Base-by-base conservation (phyloP, 73 alveolate species). In the Paramecium sonneborni region DNA sequence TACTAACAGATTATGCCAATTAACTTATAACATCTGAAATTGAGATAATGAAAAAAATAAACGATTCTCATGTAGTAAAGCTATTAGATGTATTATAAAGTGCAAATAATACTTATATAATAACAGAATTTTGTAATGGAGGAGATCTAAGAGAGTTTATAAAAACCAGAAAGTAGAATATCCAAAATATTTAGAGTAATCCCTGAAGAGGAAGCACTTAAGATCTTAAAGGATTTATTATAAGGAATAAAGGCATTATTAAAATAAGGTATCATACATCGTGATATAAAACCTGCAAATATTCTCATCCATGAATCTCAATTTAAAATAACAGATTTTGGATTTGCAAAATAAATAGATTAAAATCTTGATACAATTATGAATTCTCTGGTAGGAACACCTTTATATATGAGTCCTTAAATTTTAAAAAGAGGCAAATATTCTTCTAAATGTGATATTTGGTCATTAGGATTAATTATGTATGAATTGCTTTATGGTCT, bases 401-500 rank as follows among this genome's bases (percentile, higher is more conserved):
- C 95, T n/a, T 57, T 70, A 21, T 92, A 92, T 62, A 68, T 92
- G 90, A 74, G 93, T 44, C 95, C 95, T 10, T 67, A 92, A 85
- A 88, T 85, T 18, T 55, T 92, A 35, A 68, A 76, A 57, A 86
- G 92, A 68, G 11, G 58, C 26, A 92, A 82, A 70, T 85, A 82
- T 38, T 34, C 93, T n/a, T 57, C 92, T 11, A 82, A 76, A 37
- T 76, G 93, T 48, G 95, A 92, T 56, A 69, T 69, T 0, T 92
- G 95, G 95, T 68, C 91, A 23, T 43, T 92, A 34, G 95, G 95
- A 5, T 57, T 92, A 18, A 86, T 92, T 11, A 26, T 88, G n/a
- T 92, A 82, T 92, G 93, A 92, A 88, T 43, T 92, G 24, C 44
- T 92, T 43, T 55, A 58, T 86, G 95, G 95, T 37, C 6, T 76